Conservation (phyloP, 2,329 filamentous ascomycete species). For the Penicillium capsulatum region DNA sequence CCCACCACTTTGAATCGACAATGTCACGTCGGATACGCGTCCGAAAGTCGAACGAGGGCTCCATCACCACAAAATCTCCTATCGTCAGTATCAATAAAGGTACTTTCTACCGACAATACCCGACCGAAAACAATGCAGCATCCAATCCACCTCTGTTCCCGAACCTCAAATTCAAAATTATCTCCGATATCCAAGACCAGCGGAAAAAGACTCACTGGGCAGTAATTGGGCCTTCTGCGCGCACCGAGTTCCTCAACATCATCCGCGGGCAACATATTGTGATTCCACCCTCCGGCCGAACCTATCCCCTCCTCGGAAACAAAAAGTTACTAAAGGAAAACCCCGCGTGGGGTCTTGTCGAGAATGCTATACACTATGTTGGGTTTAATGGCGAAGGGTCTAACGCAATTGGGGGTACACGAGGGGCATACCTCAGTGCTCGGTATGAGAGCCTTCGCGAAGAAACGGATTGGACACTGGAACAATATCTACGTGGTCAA, state of each 20-base stretch:
- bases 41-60: background rate
- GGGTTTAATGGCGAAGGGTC: conserved; percentile 76
- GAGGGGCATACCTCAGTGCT: conserved; percentile 80
- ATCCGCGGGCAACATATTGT: conserved; percentile 71
- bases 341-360: conserved; percentile 54
- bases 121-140: conserved; percentile 45
- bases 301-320: conserved; percentile 69
- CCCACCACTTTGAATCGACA: no score
- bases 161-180: conserved; percentile 65
- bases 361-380: conserved; percentile 76
- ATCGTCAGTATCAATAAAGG: conserved; percentile 70
- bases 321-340: conserved; percentile 52
- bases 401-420: conserved; percentile 41
- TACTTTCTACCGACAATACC: conserved; percentile 78
- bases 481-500: conserved; percentile 75
- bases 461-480: conserved; percentile 78
- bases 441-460: conserved; percentile 86
- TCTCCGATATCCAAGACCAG: conserved; percentile 41
- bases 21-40: conserved; percentile 11
- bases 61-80: conserved; percentile 45
- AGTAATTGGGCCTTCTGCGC: conserved; percentile 72
- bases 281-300: conserved; percentile 68
- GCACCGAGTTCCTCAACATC: conserved; percentile 77
- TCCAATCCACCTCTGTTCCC: conserved; percentile 67
- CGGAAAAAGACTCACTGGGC: conserved; percentile 62